These are phyloP conservation scores for Russula dissimulans DNA, from an alignment of 768 basidiomycete species.

Conservation along the genomic window DNA sequence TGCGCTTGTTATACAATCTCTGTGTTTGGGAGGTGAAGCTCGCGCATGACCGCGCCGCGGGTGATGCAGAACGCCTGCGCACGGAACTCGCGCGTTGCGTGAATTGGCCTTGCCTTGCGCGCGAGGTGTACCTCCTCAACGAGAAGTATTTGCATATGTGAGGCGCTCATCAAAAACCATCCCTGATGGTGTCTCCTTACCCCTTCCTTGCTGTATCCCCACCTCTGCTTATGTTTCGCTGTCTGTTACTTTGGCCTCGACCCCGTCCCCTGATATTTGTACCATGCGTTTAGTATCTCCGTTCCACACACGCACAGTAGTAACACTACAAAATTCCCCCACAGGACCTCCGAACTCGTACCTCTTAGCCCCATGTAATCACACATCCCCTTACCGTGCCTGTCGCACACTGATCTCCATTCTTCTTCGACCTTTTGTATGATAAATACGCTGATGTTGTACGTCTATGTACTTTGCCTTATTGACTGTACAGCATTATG, in stretches of 20 bases:
- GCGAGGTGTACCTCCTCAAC: conserved; percentile 77
- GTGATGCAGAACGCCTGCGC: conserved; percentile 40
- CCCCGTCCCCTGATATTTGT: conserved; percentile 12
- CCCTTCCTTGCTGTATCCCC: not conserved
- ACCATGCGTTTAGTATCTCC: conserved; percentile 13
- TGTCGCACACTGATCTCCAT: not conserved
- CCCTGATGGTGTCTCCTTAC: not conserved
- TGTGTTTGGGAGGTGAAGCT: conserved; percentile 92
- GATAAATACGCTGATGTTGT: conserved; percentile 11
- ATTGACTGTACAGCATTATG: conserved; percentile 7
- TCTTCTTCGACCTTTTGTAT: not conserved
- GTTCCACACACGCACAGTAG: conserved; percentile 1
- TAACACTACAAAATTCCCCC: conserved; percentile 2
- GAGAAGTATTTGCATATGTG: conserved; percentile 58
- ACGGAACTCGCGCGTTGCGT: conserved; percentile 58
- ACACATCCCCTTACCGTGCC: not conserved
- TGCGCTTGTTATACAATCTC: conserved; percentile 90
- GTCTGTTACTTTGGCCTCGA: not conserved
- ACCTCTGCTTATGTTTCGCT: not conserved
- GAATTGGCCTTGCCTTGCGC: conserved; percentile 78
- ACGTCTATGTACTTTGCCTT: conserved; percentile 12
- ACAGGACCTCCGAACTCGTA: not conserved
- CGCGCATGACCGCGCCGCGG: conserved; percentile 62
- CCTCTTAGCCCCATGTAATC: conserved; percentile 2
- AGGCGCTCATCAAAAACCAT: not conserved